Evolutionary conservation across 257 asterid genomes (phyloP), one percentile per base, ranked within the genome.

Genomic region (Solanum commersonii): DNA sequence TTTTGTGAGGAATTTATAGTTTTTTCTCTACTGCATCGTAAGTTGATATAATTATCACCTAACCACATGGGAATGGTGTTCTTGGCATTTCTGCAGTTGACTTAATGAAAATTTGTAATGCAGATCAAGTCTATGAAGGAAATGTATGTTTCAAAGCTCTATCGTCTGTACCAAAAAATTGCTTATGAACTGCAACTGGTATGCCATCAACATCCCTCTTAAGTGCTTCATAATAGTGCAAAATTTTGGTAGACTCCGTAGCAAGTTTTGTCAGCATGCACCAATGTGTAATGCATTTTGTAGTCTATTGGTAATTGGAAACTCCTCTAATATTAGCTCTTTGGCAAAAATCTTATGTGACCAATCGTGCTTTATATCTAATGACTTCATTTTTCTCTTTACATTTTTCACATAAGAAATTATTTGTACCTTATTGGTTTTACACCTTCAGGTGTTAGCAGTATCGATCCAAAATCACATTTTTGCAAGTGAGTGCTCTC

Each of bases 41-140:
- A 35, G 20, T 35, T 74, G 82, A 74, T 35, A 49, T 35, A 5
- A 35, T 35, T 74, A 73, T 18, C 25, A 73, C 10, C 13, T 35
- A 8, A 34, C 42, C 14, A 15, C 49, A 73, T 9, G 27, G 27
- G 38, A 71, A 9, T 18, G 15, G 15, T 1, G 10, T 27, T 35
- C 29, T 34, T 34, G 82, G 35, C 42, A 74, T 35, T 73, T 73
- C 15, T 3, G 6, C 3, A 20, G 4, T 68, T 35, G n/a, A 35
- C 44, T 60, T 68, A 6, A 5, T 84, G 60, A 60, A 33, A 60
- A 2, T 35, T 60, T 67, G 25, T 83, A 4, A 83, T 92, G 94
- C 98, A 96, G 98, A 93, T 96, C 72, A 97, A 93, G 88, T 88
- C 93, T 93, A 93, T 94, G 98, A 87, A 89, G 89, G 98, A 95